phyloP scores from a whole-genome alignment of 2,329 filamentous ascomycete genomes.

The Claviceps lovelessii region DNA sequence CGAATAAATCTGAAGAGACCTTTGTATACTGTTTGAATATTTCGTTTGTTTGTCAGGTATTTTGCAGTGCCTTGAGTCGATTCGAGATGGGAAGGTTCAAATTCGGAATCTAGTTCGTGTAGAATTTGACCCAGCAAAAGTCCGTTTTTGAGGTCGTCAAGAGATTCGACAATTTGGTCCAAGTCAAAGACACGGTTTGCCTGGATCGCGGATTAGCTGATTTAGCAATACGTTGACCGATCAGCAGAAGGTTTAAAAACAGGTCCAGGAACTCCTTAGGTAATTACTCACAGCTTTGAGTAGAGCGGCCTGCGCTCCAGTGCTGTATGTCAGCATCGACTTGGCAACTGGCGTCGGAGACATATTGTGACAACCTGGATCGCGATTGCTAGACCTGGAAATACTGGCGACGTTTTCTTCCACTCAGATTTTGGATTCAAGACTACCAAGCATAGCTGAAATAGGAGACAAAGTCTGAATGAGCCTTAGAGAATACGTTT shows the following conservation, averaged over 20 bases:
- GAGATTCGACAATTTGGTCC: slow-evolving; percentile 31
- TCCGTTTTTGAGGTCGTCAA: slow-evolving; percentile 39
- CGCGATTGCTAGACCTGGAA: background rate
- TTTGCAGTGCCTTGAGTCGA: slow-evolving; percentile 27
- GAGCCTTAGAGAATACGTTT: background rate
- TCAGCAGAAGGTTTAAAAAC: background rate
- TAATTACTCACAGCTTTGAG: slow-evolving; percentile 35
- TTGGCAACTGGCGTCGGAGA: background rate
- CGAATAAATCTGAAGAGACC: slow-evolving; percentile 42
- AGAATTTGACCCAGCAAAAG: slow-evolving; percentile 40
- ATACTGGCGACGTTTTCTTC: background rate
- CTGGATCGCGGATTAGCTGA: slow-evolving; percentile 9
- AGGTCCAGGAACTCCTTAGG: slow-evolving; percentile 1
- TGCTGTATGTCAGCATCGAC: slow-evolving; percentile 24
- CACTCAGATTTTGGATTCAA: background rate
- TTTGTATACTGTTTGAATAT: slow-evolving; percentile 39
- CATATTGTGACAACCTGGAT: background rate
- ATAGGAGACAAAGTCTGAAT: background rate
- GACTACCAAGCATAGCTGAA: background rate
- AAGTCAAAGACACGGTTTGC: slow-evolving; percentile 28
- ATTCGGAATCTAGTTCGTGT: slow-evolving; percentile 42
- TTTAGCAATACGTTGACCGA: background rate
- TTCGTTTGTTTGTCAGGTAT: slow-evolving; percentile 35
- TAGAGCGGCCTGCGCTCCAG: slow-evolving; percentile 37
- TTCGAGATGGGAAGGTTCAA: slow-evolving; percentile 40